Conservation (phyloP, 2,329 filamentous ascomycete genomes). For the Massarina eburnea region DNA sequence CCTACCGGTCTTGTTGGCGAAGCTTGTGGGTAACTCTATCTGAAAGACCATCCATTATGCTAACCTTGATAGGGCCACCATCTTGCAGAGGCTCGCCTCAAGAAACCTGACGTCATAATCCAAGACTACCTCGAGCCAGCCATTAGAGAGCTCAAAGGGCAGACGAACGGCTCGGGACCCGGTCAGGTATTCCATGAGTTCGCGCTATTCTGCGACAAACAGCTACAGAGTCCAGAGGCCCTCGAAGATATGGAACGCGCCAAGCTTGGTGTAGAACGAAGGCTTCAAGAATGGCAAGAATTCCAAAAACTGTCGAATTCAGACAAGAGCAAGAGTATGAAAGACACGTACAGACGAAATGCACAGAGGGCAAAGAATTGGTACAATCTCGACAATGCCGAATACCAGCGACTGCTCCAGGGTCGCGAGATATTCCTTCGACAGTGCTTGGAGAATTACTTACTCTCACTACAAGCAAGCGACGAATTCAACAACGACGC, state of each 20-base stretch:
- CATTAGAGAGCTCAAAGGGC: constrained; percentile 74
- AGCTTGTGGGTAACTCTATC: constrained; percentile 57
- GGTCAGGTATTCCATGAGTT: constrained; percentile 94
- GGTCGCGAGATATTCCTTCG: constrained; percentile 82
- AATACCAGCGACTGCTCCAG: constrained; percentile 75
- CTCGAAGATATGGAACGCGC: constrained; percentile 83
- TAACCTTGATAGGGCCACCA: constrained; percentile 66
- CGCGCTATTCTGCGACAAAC: constrained; percentile 90
- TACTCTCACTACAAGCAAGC: constrained; percentile 79
- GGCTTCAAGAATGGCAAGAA: constrained; percentile 76
- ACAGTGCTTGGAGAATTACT: constrained; percentile 88
- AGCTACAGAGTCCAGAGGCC: constrained; percentile 82
- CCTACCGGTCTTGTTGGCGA: constrained; percentile 73
- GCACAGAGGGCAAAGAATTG: constrained; percentile 78
- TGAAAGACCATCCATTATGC: not conserved
- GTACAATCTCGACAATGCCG: constrained; percentile 86
- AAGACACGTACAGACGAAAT: constrained; percentile 57
- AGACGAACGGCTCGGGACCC: constrained; percentile 69
- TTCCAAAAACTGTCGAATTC: constrained; percentile 63
- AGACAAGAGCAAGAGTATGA: constrained; percentile 47
- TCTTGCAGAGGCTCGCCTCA: constrained; percentile 83
- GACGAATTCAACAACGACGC: constrained; percentile 89
- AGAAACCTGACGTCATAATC: constrained; percentile 89
- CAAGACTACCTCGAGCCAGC: constrained; percentile 82
- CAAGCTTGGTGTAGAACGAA: constrained; percentile 75